Evolutionary conservation across 192 early-diverging fungal genomes (phyloP).

Genomic region (Entrophospora sp.): DNA sequence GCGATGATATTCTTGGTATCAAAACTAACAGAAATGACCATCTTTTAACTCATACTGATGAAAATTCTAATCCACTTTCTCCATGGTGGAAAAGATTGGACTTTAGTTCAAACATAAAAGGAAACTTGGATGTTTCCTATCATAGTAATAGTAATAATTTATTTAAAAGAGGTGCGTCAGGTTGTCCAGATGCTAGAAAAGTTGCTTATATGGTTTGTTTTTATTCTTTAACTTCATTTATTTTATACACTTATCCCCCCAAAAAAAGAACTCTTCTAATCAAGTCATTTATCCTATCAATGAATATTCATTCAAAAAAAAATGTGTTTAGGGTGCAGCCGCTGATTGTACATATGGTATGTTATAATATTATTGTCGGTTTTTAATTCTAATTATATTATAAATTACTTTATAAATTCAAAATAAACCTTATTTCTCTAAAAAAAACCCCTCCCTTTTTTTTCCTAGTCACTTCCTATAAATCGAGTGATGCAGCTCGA

Average conservation of each 20-base stretch:
- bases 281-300: not conserved
- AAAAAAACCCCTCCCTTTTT: no score
- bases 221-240: not conserved
- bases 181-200: slow-evolving; percentile 26
- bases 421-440: no score
- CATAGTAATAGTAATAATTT: not conserved
- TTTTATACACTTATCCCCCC: no score
- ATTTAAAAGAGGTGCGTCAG: slow-evolving; percentile 3
- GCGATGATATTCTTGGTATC: not conserved
- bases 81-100: no score
- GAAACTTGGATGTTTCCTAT: not conserved
- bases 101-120: not conserved
- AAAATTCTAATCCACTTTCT: no score
- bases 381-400: not conserved
- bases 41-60: no score
- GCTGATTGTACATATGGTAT: slow-evolving; percentile 60
- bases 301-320: not conserved
- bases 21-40: not conserved
- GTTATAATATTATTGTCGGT: not conserved
- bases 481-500: slow-evolving; percentile 42
- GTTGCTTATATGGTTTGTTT: slow-evolving; percentile 25
- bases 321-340: slow-evolving; percentile 46
- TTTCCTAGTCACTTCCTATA: slow-evolving; percentile 31
- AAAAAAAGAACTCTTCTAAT: no score
- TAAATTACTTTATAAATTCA: not conserved